Conservation (phyloP, 306 rosid genomes). For the Leucaena leucocephala region DNA sequence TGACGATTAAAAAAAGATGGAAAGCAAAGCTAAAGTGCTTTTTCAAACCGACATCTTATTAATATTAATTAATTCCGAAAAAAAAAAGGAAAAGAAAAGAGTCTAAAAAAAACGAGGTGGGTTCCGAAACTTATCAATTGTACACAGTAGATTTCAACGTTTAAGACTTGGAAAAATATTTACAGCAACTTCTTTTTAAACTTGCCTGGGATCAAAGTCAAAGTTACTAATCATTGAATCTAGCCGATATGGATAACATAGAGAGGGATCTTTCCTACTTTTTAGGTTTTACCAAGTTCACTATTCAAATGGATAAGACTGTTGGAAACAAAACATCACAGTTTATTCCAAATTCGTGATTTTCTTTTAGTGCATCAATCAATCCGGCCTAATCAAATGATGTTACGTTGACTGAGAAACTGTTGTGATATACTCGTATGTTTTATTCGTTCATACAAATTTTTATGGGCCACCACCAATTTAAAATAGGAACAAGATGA, state of each 20-base stretch:
- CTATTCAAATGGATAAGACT: too few relatives aligned
- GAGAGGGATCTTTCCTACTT: neutral
- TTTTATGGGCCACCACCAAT: neutral
- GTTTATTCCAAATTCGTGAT: too few relatives aligned
- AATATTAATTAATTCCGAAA: too few relatives aligned
- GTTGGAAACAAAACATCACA: too few relatives aligned
- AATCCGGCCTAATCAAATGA: neutral
- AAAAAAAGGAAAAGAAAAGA: too few relatives aligned
- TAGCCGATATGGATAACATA: neutral
- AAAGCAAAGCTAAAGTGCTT: neutral
- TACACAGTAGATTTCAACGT: neutral
- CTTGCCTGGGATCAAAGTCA: neutral
- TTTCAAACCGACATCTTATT: neutral
- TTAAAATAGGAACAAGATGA: neutral
- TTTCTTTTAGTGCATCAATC: neutral
- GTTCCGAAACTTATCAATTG: too few relatives aligned
- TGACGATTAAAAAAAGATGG: neutral
- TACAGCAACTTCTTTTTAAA: too few relatives aligned
- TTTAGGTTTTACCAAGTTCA: too few relatives aligned
- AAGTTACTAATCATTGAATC: neutral
- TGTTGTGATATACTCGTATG: neutral
- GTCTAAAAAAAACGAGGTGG: too few relatives aligned
- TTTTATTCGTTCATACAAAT: neutral
- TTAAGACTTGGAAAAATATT: neutral
- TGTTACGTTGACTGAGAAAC: neutral